Percentiles rank a stretch among this genome's conserved stretches.
These are phyloP conservation scores for Corymbia citriodora DNA, from an alignment of 441 rosid genomes.

Conservation along the genomic window DNA sequence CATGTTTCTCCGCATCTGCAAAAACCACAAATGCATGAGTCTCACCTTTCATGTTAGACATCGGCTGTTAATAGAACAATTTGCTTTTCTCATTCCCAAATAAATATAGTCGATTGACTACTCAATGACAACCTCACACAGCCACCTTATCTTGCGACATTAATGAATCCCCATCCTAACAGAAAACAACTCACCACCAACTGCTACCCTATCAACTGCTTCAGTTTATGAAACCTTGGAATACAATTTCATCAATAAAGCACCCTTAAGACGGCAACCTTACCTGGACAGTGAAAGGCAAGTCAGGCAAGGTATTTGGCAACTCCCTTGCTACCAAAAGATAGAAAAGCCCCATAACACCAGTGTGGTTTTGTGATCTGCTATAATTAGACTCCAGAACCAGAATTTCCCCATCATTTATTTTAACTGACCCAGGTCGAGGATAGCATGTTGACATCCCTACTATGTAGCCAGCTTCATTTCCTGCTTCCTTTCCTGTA, in stretches of 20 bases:
- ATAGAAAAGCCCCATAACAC: conserved; percentile 89
- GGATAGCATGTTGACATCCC: conserved; percentile 95
- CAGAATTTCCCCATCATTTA: conserved; percentile 48
- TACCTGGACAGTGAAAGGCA: conserved; percentile 27
- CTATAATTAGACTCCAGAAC: conserved; percentile 64
- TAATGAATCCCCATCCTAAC: neutral
- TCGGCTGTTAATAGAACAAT: neutral
- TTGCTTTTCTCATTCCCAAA: neutral
- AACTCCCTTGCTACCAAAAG: conserved; percentile 48
- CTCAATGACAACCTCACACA: neutral
- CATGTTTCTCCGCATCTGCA: neutral
- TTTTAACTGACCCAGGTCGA: conserved; percentile 49
- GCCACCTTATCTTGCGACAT: neutral
- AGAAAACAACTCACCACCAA: neutral
- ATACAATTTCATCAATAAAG: neutral
- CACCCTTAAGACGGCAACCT: neutral
- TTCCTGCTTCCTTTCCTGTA: conserved; percentile 65
- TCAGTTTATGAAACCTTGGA: neutral
- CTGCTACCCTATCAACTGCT: neutral
- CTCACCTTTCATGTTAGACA: neutral
- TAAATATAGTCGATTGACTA: neutral
- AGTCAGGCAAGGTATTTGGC: conserved; percentile 19
- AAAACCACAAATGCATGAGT: neutral
- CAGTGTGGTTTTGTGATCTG: conserved; percentile 39
- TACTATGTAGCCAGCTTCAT: conserved; percentile 81